Evolutionary conservation across 352 stramenopile species (phyloP), one percentile per base, ranked within the genome.

Genomic region (Pythium plurisporium): DNA sequence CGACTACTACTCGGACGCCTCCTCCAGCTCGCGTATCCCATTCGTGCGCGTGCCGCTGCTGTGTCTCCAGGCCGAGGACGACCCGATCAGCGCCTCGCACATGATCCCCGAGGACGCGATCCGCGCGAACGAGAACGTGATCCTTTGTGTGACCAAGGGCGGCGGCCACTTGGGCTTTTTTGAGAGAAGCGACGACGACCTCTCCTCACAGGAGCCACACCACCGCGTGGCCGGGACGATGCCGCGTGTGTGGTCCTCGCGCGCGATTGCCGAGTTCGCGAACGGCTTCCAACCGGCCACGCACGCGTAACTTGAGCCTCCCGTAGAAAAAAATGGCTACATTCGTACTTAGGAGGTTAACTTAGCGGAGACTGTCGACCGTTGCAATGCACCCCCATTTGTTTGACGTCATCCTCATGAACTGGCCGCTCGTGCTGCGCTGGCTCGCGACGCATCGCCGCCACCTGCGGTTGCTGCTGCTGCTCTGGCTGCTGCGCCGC

Each of bases 121-220:
- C 17, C 40, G 69, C 43, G 50, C 59, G 7, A 93, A 87, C 51
- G 61, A 69, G 6, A 76, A 90, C 20, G 64, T 89, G 31, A 79
- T 93, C 22, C 56, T 93, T 26, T 85, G 70, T 31, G 64, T 77
- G 14, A 93, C 83, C 34, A 76, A 84, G 29, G 63, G 46, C 12
- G 80, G 83, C 43, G 80, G 80, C 14, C 83, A 90, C 59, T 67
- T 93, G 49, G 78, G 62, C 0, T 93, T 90, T 51, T 91, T 85
- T 51, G 70, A 87, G 62, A 40, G 69, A 42, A 33, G 58, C 33
- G 5, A 23, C 0, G 36, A 50, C 9, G 33, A n/a, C 4, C 12
- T 1, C 9, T 34, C n/a, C 12, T 5, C 29, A 17, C 6, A 34
- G 7, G 2, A 51, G n/a, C n/a, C n/a, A n/a, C n/a, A n/a, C n/a